Base-by-base conservation (phyloP, 305 asterid species). In the Euphrasia arctica region DNA sequence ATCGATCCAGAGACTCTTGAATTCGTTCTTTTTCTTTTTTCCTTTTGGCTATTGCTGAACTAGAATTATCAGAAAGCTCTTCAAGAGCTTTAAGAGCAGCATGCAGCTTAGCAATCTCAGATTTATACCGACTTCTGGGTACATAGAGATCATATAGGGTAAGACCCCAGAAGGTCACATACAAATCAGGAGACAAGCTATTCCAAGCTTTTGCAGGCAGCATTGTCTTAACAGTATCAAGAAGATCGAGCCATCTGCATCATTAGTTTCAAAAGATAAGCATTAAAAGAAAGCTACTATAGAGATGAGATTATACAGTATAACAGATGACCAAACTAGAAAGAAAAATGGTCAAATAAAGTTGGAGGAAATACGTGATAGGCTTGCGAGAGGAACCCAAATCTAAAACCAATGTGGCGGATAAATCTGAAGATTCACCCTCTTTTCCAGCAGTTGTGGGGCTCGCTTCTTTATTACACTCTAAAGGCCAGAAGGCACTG, bases 121-220 rank as follows among this genome's bases (percentile, higher is more conserved):
- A 89, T 73, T 87, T 88, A 52, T 94, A 94, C 67, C 99, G 95
- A 66, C 70, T 84, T 85, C 87, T 81, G 60, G 99, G 99, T 65
- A 91, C 96, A 75, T 91, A 84, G 71, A 94, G 97, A 85, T 94
- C 99, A 73, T 94, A 94, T 42, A 94, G 80, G 18, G 97, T 85
- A 72, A 94, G 98, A 82, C 99, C 98, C 99, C 99, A 94, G 76
- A 94, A 94, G 73, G 99, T 89, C 34, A 95, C 96, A 78, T 91
- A 94, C 51, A 94, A 82, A 78, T 94, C 99, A 64, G 99, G 89
- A 70, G 99, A 94, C 79, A 94, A 83, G 74, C 99, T 94, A 77
- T 94, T 94, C 99, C 99, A 94, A 63, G 99, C 98, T 77, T 89
- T 94, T 41, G 95, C 67, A 67, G 99, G 99, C 75, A 94, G 78